phyloP scores from a whole-genome alignment of 2,329 filamentous ascomycete species.

The Calonectria naviculata region DNA sequence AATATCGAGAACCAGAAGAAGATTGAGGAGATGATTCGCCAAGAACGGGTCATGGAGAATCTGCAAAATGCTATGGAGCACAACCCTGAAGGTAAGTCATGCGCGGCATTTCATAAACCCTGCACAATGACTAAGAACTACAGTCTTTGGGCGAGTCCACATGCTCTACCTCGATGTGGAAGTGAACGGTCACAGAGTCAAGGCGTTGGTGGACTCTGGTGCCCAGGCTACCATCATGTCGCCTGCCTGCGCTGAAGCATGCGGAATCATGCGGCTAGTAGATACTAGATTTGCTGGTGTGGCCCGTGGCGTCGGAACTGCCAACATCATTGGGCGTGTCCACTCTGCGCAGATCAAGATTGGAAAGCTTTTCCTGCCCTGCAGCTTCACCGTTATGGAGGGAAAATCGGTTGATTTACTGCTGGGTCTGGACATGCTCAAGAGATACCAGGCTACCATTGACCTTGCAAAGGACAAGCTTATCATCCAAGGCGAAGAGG shows the following conservation, averaged over 20 bases:
- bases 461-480: slow-evolving; percentile 88
- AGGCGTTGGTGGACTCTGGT: slow-evolving; percentile 96
- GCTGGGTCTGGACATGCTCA: slow-evolving; percentile 95
- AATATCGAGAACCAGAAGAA: slow-evolving; percentile 90
- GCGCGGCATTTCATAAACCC: not conserved
- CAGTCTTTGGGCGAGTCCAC: slow-evolving; percentile 93
- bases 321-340: slow-evolving; percentile 92
- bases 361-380: slow-evolving; percentile 86
- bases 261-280: slow-evolving; percentile 95
- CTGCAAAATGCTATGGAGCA: slow-evolving; percentile 96
- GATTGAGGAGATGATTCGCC: slow-evolving; percentile 97
- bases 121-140: slow-evolving; percentile 22
- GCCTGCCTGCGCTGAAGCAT: slow-evolving; percentile 87
- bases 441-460: slow-evolving; percentile 92
- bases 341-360: slow-evolving; percentile 97
- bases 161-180: slow-evolving; percentile 97
- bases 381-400: slow-evolving; percentile 99
- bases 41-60: slow-evolving; percentile 95
- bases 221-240: slow-evolving; percentile 99
- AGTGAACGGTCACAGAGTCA: slow-evolving; percentile 92
- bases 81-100: slow-evolving; percentile 86
- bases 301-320: slow-evolving; percentile 93
- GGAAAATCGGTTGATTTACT: slow-evolving; percentile 95
- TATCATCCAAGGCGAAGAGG: slow-evolving; percentile 87
- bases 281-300: slow-evolving; percentile 93